A percentile compares a stretch with the other conserved stretches of the same genome.
phyloP scores from a whole-genome alignment of 2,329 filamentous ascomycete species.

The Fusarium praegraminearum region DNA sequence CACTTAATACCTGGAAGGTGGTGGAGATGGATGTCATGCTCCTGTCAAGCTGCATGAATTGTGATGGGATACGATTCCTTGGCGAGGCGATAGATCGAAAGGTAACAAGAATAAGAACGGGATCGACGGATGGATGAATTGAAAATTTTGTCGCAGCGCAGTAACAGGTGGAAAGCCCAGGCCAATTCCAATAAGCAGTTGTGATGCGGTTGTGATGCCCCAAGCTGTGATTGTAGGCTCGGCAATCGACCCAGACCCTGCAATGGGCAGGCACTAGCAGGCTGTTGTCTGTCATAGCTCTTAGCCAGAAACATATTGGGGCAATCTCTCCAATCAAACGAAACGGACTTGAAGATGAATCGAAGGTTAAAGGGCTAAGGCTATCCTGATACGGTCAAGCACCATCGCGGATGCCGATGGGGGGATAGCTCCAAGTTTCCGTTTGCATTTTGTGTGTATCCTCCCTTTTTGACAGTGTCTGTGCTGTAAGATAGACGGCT shows the following conservation, averaged over 20 bases:
- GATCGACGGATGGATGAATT: neutral
- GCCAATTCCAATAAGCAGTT: neutral
- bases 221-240: conserved; percentile 4
- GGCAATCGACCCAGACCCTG: conserved; percentile 7
- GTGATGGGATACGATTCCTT: neutral
- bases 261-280: conserved; percentile 13
- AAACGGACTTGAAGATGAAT: conserved; percentile 10
- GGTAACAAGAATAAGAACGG: neutral
- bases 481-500: neutral
- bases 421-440: neutral
- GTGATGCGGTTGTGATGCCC: conserved; percentile 11
- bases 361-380: conserved; percentile 16
- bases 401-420: conserved; percentile 20
- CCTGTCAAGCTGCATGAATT: neutral
- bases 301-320: conserved; percentile 15
- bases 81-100: neutral
- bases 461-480: neutral
- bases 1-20: neutral
- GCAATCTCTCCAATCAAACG: conserved; percentile 23
- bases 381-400: conserved; percentile 22
- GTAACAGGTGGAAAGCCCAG: conserved; percentile 1
- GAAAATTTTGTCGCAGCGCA: neutral
- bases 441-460: neutral
- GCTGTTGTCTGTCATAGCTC: neutral
- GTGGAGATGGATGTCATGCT: conserved; percentile 1